Evolutionary conservation across 768 basidiomycete genomes (phyloP).

Genomic region (Hydnomerulius pinastri): DNA sequence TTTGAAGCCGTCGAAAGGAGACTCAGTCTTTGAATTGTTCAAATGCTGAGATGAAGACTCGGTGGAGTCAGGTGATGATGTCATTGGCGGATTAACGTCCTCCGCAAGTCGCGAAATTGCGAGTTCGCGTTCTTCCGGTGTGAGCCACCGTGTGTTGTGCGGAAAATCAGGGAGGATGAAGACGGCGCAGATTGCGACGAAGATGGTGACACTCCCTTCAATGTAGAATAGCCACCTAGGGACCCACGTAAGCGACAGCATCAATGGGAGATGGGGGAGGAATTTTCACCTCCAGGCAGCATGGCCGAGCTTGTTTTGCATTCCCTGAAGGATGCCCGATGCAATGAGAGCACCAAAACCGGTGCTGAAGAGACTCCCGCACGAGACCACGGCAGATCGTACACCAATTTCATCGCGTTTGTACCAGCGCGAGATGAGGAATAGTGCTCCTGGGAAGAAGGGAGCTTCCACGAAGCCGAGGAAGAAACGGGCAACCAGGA

Average conservation of each 20-base stretch:
- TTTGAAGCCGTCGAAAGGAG: slow-evolving; percentile 53
- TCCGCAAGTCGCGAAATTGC: slow-evolving; percentile 59
- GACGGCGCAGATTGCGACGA: slow-evolving; percentile 49
- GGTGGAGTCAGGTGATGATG: slow-evolving; percentile 8
- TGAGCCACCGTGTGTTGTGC: slow-evolving; percentile 53
- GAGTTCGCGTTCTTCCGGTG: slow-evolving; percentile 51
- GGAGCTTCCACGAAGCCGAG: slow-evolving; percentile 5
- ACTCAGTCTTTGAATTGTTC: too few relatives aligned
- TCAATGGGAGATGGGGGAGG: background rate
- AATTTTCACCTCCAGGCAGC: slow-evolving; percentile 45
- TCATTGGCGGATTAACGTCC: slow-evolving; percentile 40
- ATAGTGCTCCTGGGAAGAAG: background rate
- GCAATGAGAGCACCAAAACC: slow-evolving; percentile 50
- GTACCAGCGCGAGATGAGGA: slow-evolving; percentile 17
- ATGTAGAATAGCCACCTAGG: slow-evolving; percentile 67
- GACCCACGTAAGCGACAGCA: background rate
- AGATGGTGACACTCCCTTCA: slow-evolving; percentile 57
- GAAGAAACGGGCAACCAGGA: slow-evolving; percentile 2
- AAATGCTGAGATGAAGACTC: slow-evolving; percentile 35
- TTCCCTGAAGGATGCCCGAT: slow-evolving; percentile 43
- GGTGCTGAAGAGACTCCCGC: slow-evolving; percentile 49
- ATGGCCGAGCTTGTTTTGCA: slow-evolving; percentile 48
- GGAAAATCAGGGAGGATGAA: slow-evolving; percentile 75
- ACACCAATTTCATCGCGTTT: slow-evolving; percentile 39
- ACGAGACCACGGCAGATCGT: slow-evolving; percentile 40